Base-by-base conservation (phyloP, 164 flowering plant genomes). In the Vitis amurensis region DNA sequence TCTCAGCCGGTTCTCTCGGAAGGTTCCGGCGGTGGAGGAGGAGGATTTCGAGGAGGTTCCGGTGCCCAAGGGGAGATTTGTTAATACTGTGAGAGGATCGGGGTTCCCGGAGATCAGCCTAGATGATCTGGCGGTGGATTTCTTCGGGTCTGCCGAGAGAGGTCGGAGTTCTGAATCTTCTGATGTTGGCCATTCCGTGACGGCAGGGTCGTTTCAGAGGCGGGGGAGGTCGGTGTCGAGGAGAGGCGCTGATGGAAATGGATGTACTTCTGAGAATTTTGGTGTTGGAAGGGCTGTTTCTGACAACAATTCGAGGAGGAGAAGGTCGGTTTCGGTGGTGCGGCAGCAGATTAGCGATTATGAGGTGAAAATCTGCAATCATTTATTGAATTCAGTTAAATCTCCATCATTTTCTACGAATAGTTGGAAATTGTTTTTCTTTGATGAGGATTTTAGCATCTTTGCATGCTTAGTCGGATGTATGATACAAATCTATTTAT, bases 211-310 rank as follows among this genome's bases (percentile, higher is more conserved):
- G 65, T 73, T 78, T 56, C 77, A 76, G 78, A 86, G 97, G 73
- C 81, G 97, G 31, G 97, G 92, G 19, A 76, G 98, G 86, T 96
- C 99, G 12, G 95, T 90, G 4, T 85, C 96, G 23, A 91, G 97
- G 75, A 83, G 73, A 27, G 63, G 79, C 30, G 73, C 67, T 13
- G 62, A 57, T 55, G 79, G 59, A 15, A 83, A 71, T 78, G 69
- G 71, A 56, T 53, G 55, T 61, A 69, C 10, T 2, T 70, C 58
- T 50, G 51, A 49, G 61, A 47, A 57, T 59, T 62, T 60, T 7
- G 73, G 62, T 29, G 75, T 68, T 7, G 83, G 78, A 2, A 81
- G 74, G 76, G 69, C 64, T 8, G 76, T 5, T 76, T 50, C 74
- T 0, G 83, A 76, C 11, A 76, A 37, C 53, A 68, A 58, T 69